Evolutionary conservation across 1,139 yeast species (phyloP).

Genomic region (Hyphopichia khmerensis): DNA sequence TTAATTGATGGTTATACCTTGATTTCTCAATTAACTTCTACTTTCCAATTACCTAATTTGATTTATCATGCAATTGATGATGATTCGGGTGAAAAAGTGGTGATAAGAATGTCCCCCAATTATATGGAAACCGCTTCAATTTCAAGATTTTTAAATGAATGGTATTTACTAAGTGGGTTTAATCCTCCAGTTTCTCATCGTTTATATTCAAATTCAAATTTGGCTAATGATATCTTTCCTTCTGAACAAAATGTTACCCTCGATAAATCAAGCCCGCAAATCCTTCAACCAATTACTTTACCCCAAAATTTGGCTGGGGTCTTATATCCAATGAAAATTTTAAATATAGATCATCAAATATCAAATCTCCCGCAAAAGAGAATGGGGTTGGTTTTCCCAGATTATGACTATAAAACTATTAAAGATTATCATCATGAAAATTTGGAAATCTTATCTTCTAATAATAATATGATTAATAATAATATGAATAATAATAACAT

Average conservation of each 20-base stretch:
- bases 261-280: slow-evolving; percentile 3
- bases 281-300: slow-evolving; percentile 22
- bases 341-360: slow-evolving; percentile 12
- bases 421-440: slow-evolving; percentile 11
- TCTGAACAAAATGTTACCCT: slow-evolving; percentile 7
- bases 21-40: slow-evolving; percentile 16
- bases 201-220: slow-evolving; percentile 17
- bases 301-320: slow-evolving; percentile 28
- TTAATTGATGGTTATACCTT: slow-evolving; percentile 25
- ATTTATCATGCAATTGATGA: slow-evolving; percentile 19
- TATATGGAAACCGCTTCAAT: slow-evolving; percentile 16
- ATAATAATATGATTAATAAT: too few relatives aligned
- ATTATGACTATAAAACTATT: slow-evolving; percentile 22
- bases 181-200: slow-evolving; percentile 18
- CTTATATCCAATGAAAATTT: slow-evolving; percentile 25
- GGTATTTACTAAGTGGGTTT: slow-evolving; percentile 31
- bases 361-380: slow-evolving; percentile 13
- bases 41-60: slow-evolving; percentile 13
- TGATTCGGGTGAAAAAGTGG: slow-evolving; percentile 14
- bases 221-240: slow-evolving; percentile 14
- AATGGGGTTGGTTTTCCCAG: slow-evolving; percentile 27
- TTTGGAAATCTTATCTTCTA: too few relatives aligned
- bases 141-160: slow-evolving; percentile 32
- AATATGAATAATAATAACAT: too few relatives aligned
- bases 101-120: slow-evolving; percentile 28